Evolutionary conservation across 495 filamentous ascomycete genomes (phyloP).

Genomic region (Aspergillus bertholletiae): DNA sequence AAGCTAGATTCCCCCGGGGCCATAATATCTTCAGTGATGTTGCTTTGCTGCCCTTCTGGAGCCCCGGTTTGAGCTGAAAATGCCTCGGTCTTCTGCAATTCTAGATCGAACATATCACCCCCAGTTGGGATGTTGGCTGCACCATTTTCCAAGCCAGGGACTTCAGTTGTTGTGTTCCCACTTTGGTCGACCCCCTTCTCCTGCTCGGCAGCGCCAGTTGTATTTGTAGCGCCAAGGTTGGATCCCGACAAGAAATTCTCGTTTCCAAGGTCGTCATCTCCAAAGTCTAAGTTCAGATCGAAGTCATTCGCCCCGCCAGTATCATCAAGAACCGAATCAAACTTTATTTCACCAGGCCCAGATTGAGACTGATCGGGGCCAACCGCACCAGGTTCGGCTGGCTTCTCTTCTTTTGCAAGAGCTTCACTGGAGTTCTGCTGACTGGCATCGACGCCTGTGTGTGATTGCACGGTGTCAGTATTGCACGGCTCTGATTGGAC

Average conservation of each 20-base stretch:
- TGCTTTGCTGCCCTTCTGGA: slow-evolving; percentile 4
- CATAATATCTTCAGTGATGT: slow-evolving; percentile 37
- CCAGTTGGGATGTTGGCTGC: slow-evolving; percentile 29
- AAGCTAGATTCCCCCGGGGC: slow-evolving; percentile 46
- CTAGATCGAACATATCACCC: slow-evolving; percentile 42
- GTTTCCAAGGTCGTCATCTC: slow-evolving; percentile 41
- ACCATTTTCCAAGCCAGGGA: slow-evolving; percentile 29
- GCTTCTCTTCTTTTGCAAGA: slow-evolving; percentile 24
- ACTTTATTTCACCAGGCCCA: slow-evolving; percentile 33
- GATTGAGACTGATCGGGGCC: slow-evolving; percentile 18
- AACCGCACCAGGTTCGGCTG: slow-evolving; percentile 11
- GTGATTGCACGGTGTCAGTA: slow-evolving; percentile 8
- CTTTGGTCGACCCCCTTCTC: slow-evolving; percentile 15
- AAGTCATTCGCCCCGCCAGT: slow-evolving; percentile 34
- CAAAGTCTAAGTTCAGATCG: slow-evolving; percentile 45
- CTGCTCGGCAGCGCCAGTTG: slow-evolving; percentile 14
- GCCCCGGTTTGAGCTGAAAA: slow-evolving; percentile 1
- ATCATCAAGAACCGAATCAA: slow-evolving; percentile 37
- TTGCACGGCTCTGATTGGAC: slow-evolving; percentile 16
- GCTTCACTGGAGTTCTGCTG: slow-evolving; percentile 15
- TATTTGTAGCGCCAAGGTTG: slow-evolving; percentile 24
- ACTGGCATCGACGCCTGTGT: slow-evolving; percentile 11
- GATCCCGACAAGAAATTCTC: slow-evolving; percentile 41
- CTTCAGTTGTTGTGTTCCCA: slow-evolving; percentile 18
- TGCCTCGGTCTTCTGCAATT: slow-evolving; percentile 30